Base-by-base conservation (phyloP, 169 alveolate species). In the Eimeria necatrix region DNA sequence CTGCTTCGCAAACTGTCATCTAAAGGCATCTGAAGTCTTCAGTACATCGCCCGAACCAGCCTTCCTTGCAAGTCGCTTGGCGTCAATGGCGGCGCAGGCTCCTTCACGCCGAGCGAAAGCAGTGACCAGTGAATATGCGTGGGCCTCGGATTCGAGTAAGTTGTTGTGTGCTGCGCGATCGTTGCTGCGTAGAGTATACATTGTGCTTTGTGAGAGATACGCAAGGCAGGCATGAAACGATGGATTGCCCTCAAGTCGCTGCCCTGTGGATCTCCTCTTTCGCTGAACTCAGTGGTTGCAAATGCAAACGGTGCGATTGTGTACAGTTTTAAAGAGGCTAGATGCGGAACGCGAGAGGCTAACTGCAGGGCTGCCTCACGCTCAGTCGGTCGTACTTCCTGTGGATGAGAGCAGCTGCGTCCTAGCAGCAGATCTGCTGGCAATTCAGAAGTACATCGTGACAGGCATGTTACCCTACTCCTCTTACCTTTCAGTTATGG, bases 71-170 rank as follows among this genome's bases (percentile, higher is more conserved):
- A 56, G 80, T 18, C 92, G 92, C 48, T 51, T 84, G 78, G 74
- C 92, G 4, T 84, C 92, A 20, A 84, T 84, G 92, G 92, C 92
- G 20, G 92, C 92, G 16, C 92, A 59, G 92, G 53, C 92, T 14
- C 80, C 92, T 14, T 84, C 92, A 32, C 61, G 92, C 48, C 78
- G 92, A 20, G 92, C 92, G 41, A 84, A 84, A 60, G 92, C 78
- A 56, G 92, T 84, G 56, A 20, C 92, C 61, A 41, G 59, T 4
- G 92, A 84, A 56, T 84, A 84, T n/a, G 92, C 92, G 5, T 60
- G 26, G 48, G 24, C 59, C n/a, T 24, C 80, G 78, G 70, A 51
- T 6, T n/a, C 80, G 59, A 18, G 92, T 84, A 41, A 46, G 90
- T 51, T 4, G 32, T 24, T 0, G 52, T 81, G 71, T n/a, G 16